Evolutionary conservation across 2,329 filamentous ascomycete species (phyloP), one percentile per base, ranked within the genome.

Genomic region (Exophiala alcalophila): DNA sequence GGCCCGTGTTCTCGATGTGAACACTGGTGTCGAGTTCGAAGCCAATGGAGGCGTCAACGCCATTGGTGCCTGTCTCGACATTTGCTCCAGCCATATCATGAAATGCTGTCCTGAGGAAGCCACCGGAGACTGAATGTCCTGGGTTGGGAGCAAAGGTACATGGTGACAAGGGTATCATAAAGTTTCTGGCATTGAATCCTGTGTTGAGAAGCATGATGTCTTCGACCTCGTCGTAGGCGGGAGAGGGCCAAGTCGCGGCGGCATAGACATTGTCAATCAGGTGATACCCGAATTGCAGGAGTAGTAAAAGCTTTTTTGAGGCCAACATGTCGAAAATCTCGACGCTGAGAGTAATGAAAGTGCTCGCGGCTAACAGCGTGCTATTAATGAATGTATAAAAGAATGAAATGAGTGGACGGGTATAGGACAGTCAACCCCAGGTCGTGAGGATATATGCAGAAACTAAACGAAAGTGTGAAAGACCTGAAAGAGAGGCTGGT

Each of bases 191-290:
- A 29, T 69, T 65, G 55, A 77, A 76, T 3, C 76, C 76, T 21
- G 67, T 64, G 37, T 74, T 72, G 54, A 81, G 74, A 56, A 73
- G 79, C 67, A 82, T 76, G 50, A 81, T 73, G 59, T 81, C 78
- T 60, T 83, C 79, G 45, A 83, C 63, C 58, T 82, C 78, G 54
- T 83, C 79, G 15, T 70, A 70, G 11, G 14, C 14, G 11, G 68
- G 56, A 2, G 75, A 72, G 1, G 79, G 79, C 79, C 79, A 83
- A 18, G 29, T 31, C 12, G 18, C 18, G 27, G 27, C 27, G 18
- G 27, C 27, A 16, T 30, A 30, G 18, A 30, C 27, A 30, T 30
- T 30, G 27, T 16, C 18, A 16, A 30, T 30, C 27, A 12, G 18
- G 12, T 30, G 27, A 15, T 16, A 12, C 27, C 27, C 11, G n/a